Percentiles rank a stretch among this genome's conserved stretches.
Conservation (phyloP, 352 stramenopile species). For the Globisporangium parvum region DNA sequence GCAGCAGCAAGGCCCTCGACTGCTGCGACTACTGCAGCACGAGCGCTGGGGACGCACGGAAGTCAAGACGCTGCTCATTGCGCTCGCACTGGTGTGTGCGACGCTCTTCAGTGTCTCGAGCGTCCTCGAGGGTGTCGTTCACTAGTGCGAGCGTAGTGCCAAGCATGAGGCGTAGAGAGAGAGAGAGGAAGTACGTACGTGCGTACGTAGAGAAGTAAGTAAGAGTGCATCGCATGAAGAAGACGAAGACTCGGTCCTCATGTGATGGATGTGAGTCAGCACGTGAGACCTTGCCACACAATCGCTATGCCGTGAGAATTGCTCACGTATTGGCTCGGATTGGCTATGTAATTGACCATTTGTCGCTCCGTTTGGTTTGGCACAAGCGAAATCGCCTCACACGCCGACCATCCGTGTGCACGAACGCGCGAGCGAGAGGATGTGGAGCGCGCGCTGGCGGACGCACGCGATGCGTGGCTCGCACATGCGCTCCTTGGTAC, state of each 20-base stretch:
- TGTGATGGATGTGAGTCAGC: background rate
- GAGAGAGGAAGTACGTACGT: background rate
- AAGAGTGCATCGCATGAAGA: background rate
- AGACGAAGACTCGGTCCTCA: background rate
- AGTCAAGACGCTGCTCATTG: slow-evolving; percentile 3
- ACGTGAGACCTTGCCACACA: background rate
- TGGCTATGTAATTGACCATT: background rate
- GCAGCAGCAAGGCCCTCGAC: background rate
- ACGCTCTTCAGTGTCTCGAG: slow-evolving; percentile 13
- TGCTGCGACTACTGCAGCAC: background rate
- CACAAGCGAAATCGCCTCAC: background rate
- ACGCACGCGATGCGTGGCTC: slow-evolving; percentile 8
- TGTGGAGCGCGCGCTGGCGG: slow-evolving; percentile 9
- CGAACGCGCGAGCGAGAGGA: background rate
- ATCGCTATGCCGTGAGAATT: background rate
- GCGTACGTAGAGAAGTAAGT: background rate
- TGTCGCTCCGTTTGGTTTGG: background rate
- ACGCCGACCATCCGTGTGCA: background rate
- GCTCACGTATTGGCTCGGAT: background rate
- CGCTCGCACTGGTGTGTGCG: slow-evolving; percentile 14
- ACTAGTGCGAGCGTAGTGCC: background rate
- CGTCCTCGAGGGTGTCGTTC: background rate
- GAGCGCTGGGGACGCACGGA: background rate
- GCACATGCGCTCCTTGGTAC: slow-evolving; percentile 6
- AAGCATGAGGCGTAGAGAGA: too few species aligned